These are phyloP conservation scores for Candida awuae DNA, from an alignment of 805 yeast species.

Conservation along the genomic window DNA sequence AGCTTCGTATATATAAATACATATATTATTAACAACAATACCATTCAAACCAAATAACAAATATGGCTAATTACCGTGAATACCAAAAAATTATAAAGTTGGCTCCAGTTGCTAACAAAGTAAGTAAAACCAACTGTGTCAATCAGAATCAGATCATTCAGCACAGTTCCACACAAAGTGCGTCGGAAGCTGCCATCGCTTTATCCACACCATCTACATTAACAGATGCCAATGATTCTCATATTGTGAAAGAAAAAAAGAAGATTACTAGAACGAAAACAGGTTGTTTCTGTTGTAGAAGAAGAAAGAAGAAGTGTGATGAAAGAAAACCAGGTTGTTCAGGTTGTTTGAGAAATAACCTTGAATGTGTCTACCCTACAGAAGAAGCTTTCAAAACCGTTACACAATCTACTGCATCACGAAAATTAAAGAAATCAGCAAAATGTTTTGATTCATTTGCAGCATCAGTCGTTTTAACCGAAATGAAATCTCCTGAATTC, in stretches of 20 bases:
- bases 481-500: constrained; percentile 5
- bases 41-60: neutral
- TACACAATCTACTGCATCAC: constrained; percentile 6
- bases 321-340: constrained; percentile 29
- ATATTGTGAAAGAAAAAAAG: constrained; percentile 14
- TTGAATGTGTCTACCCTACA: constrained; percentile 30
- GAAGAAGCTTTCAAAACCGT: constrained; percentile 14
- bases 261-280: constrained; percentile 32
- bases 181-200: neutral
- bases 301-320: constrained; percentile 33
- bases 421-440: constrained; percentile 5
- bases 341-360: constrained; percentile 28
- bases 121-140: constrained; percentile 1
- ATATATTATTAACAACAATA: neutral
- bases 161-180: no score
- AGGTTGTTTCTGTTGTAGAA: constrained; percentile 33
- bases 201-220: neutral
- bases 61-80: constrained; percentile 28
- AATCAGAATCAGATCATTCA: no score
- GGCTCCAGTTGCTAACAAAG: neutral
- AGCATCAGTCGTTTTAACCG: constrained; percentile 6
- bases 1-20: neutral
- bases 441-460: constrained; percentile 2
- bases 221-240: neutral
- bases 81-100: constrained; percentile 28